These are phyloP conservation scores for Aspergillus nanangensis DNA, from an alignment of 495 filamentous ascomycete genomes.

Conservation along the genomic window DNA sequence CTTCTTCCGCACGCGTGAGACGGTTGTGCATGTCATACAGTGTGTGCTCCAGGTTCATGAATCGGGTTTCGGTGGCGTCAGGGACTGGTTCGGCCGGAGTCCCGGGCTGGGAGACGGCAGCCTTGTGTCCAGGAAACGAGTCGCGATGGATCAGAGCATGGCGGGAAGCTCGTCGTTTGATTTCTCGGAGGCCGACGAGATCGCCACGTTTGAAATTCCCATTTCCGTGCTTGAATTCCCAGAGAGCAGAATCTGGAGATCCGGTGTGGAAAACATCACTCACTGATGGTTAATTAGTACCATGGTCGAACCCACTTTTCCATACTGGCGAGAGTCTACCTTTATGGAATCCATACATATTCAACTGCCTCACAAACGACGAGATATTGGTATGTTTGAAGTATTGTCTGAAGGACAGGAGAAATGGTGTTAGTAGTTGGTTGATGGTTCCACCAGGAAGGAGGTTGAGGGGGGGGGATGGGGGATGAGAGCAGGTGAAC, in stretches of 20 bases:
- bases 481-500: conserved; percentile 30
- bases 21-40: conserved; percentile 75
- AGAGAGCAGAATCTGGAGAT: conserved; percentile 89
- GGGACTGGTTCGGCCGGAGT: conserved; percentile 80
- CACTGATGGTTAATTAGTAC: conserved; percentile 48
- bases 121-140: conserved; percentile 78
- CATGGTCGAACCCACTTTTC: conserved; percentile 2
- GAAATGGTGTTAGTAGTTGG: no score
- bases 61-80: conserved; percentile 69
- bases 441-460: no score
- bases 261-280: conserved; percentile 99
- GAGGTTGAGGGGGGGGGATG: no score
- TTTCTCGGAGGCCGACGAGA: conserved; percentile 85
- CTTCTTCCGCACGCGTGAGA: conserved; percentile 79
- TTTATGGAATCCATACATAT: conserved; percentile 99
- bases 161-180: conserved; percentile 93
- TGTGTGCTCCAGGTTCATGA: conserved; percentile 74
- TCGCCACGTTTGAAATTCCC: conserved; percentile 97
- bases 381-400: conserved; percentile 99
- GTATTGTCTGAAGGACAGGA: no score
- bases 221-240: conserved; percentile 99
- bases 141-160: conserved; percentile 95
- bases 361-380: conserved; percentile 94
- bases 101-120: conserved; percentile 68
- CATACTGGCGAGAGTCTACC: conserved; percentile 42